A percentile compares a stretch with the other conserved stretches of the same genome.
Conservation (phyloP, 2,329 filamentous ascomycete genomes). For the Pezicula carpinea region DNA sequence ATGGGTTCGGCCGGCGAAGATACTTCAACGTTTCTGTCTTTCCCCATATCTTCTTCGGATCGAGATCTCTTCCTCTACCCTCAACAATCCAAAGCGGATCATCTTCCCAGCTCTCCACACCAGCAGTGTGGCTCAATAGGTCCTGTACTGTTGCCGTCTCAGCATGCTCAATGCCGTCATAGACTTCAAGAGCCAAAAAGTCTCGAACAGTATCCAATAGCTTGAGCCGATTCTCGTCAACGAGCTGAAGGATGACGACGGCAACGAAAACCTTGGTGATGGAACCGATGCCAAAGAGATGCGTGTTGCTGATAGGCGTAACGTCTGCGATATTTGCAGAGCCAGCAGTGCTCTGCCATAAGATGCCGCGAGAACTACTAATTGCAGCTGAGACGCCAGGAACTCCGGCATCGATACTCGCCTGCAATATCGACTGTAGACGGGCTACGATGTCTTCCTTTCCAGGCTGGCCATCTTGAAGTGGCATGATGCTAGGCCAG, state of each 20-base stretch:
- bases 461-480: not conserved
- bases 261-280: conserved; percentile 16
- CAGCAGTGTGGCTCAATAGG: conserved; percentile 9
- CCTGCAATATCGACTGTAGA: conserved; percentile 5
- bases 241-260: conserved; percentile 11
- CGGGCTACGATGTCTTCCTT: conserved; percentile 14
- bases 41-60: conserved; percentile 8
- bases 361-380: conserved; percentile 4
- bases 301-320: not conserved
- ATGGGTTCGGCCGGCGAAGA: conserved; percentile 2
- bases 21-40: conserved; percentile 10
- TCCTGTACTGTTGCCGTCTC: conserved; percentile 5
- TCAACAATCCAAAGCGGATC: conserved; percentile 11
- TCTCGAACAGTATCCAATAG: conserved; percentile 2
- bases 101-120: conserved; percentile 14
- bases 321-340: not conserved
- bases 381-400: conserved; percentile 12
- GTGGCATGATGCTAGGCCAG: no score
- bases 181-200: conserved; percentile 1
- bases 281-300: conserved; percentile 13
- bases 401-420: conserved; percentile 3
- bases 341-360: conserved; percentile 8
- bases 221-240: conserved; percentile 11
- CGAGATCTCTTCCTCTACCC: conserved; percentile 6
- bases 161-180: conserved; percentile 7